Evolutionary conservation across 495 filamentous ascomycete genomes (phyloP), one percentile per base, ranked within the genome.

Genomic region (Echria macrotheca): DNA sequence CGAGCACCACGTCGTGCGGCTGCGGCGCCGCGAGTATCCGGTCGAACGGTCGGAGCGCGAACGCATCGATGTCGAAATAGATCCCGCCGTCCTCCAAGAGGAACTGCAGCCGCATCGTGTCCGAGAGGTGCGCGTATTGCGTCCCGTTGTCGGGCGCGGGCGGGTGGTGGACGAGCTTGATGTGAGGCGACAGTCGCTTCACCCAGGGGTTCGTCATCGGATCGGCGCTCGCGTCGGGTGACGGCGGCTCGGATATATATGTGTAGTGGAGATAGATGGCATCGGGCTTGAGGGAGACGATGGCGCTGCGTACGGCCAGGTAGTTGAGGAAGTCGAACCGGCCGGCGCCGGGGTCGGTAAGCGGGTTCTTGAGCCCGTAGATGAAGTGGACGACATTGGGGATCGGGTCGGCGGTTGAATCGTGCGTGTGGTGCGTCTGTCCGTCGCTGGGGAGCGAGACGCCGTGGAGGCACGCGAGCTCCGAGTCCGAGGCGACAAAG

Each of bases 381-480:
- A 72, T 69, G 53, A 74, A 68, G 54, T 75, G 71, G 22, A 74
- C 71, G 25, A 70, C 56, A 45, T 73, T 74, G 5, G 72, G 72
- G 17, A 75, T 74, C 4, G 69, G 64, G 14, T 67, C 64, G 21
- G 28, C 47, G n/a, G 15, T 32, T 2, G 15, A n/a, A 15, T 11
- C 9, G 26, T 45, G 37, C 12, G 49, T 22, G 21, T 14, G n/a
- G 26, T 45, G 37, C 10, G 49, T 32, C 52, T 17, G 48, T 44
- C 18, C 47, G 36, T 44, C 49, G 24, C 38, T 44, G 44, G 53
- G 55, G 44, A 56, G 47, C 3, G 55, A 55, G 11, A 50, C 49
- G 41, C 65, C 67, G 47, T 58, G 57, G 17, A 71, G 61, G 45
- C 69, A 71, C 19, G 61, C 65, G 38, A 70, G 65, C 47, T 71